Evolutionary conservation across 2,329 filamentous ascomycete species (phyloP).

Genomic region (Cladosporium austrohemisphaericum): DNA sequence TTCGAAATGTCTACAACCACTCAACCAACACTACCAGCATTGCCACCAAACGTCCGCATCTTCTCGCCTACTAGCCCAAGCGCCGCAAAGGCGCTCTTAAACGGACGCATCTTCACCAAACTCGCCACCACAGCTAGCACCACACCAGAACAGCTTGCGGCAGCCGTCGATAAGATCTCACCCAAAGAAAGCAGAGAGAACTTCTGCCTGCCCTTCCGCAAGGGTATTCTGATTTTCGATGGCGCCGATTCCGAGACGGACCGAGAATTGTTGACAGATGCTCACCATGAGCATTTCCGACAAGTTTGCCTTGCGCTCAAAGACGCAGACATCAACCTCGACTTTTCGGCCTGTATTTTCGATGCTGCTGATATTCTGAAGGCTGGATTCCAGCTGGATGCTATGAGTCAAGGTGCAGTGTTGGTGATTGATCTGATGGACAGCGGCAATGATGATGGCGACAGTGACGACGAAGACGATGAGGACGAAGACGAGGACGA

Average conservation of each 20-base stretch:
- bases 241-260: neutral
- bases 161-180: neutral
- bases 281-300: conserved; percentile 8
- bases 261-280: neutral
- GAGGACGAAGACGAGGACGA: conserved; percentile 6
- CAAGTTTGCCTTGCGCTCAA: conserved; percentile 11
- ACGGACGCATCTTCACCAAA: conserved; percentile 1
- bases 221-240: conserved; percentile 10
- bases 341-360: conserved; percentile 13
- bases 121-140: conserved; percentile 2
- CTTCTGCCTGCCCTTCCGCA: conserved; percentile 11
- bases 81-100: neutral
- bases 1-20: neutral
- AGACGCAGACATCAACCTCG: conserved; percentile 7
- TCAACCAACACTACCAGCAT: neutral
- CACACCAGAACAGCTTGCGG: neutral
- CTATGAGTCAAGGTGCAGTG: conserved; percentile 6
- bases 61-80: conserved; percentile 3
- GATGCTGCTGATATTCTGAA: conserved; percentile 3
- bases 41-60: conserved; percentile 8
- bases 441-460: neutral
- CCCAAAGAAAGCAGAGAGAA: neutral
- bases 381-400: conserved; percentile 11
- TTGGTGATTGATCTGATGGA: conserved; percentile 11
- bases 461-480: neutral